phyloP scores from a whole-genome alignment of 257 asterid genomes.

The Fraxinus cuspidata region DNA sequence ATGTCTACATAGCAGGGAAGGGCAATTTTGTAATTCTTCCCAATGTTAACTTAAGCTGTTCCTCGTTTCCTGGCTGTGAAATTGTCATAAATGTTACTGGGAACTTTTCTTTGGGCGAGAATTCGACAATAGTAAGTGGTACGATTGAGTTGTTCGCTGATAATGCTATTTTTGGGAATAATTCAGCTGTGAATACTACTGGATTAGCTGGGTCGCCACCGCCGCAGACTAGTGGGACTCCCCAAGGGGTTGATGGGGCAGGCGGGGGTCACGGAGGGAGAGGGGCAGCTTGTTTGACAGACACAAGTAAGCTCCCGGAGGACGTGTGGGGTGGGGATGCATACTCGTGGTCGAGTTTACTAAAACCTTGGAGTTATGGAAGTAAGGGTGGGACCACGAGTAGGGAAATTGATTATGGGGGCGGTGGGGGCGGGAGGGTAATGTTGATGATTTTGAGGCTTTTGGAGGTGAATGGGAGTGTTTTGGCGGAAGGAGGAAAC shows the following conservation, averaged over 20 bases:
- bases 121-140: conserved; percentile 58
- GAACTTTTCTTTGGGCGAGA: conserved; percentile 65
- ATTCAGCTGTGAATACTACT: conserved; percentile 76
- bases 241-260: conserved; percentile 86
- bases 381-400: not conserved
- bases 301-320: conserved; percentile 33
- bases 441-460: conserved; percentile 43
- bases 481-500: not conserved
- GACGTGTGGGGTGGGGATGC: not conserved
- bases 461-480: conserved; percentile 59
- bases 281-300: conserved; percentile 83
- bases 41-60: conserved; percentile 64
- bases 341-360: not conserved
- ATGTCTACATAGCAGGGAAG: conserved; percentile 84
- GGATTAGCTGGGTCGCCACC: conserved; percentile 90
- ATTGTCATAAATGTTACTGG: conserved; percentile 74
- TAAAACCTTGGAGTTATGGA: not conserved
- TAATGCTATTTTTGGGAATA: conserved; percentile 63
- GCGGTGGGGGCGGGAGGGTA: conserved; percentile 35
- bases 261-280: conserved; percentile 99
- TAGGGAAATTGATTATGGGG: not conserved
- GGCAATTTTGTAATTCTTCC: conserved; percentile 80
- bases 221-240: conserved; percentile 90
- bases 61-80: conserved; percentile 74
- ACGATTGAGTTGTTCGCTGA: conserved; percentile 62